phyloP scores from a whole-genome alignment of 164 flowering plant genomes.

The Taxillus chinensis region DNA sequence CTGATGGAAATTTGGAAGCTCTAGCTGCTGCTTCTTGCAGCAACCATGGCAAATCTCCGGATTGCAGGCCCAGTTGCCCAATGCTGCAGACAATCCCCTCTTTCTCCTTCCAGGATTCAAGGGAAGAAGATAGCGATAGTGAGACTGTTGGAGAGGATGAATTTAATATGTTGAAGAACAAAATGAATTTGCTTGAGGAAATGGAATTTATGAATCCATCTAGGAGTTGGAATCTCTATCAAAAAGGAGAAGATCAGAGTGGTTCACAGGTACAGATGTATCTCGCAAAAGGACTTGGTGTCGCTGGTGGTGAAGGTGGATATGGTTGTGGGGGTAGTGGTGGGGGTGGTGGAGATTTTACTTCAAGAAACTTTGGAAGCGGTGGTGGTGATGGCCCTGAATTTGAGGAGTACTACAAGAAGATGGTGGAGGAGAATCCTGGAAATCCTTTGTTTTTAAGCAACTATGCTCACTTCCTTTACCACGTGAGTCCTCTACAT shows the following conservation, averaged over 20 bases:
- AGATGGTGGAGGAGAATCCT: constrained; percentile 44
- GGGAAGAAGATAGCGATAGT: constrained; percentile 28
- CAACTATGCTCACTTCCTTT: constrained; percentile 61
- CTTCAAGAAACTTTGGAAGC: constrained; percentile 7
- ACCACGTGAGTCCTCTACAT: constrained; percentile 27
- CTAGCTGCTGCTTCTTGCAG: constrained; percentile 21
- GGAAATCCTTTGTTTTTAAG: constrained; percentile 45
- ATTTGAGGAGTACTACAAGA: constrained; percentile 46
- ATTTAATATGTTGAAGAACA: not conserved
- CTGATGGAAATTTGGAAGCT: constrained; percentile 63
- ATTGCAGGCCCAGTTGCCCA: constrained; percentile 15
- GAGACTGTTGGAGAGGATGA: constrained; percentile 3
- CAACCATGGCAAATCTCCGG: constrained; percentile 22
- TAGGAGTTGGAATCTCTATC: constrained; percentile 11
- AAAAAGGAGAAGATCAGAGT: constrained; percentile 3
- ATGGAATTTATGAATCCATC: constrained; percentile 1
- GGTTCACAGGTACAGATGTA: constrained; percentile 16
- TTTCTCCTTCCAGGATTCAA: constrained; percentile 26
- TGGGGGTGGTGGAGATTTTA: constrained; percentile 14
- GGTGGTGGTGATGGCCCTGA: constrained; percentile 10
- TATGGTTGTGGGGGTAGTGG: not conserved
- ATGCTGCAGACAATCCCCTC: constrained; percentile 56
- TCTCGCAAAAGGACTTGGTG: constrained; percentile 39
- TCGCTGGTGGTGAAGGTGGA: constrained; percentile 3
- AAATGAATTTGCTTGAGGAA: constrained; percentile 14